phyloP scores from a whole-genome alignment of 2,329 filamentous ascomycete genomes.

The Nothomitra cinnamomea region DNA sequence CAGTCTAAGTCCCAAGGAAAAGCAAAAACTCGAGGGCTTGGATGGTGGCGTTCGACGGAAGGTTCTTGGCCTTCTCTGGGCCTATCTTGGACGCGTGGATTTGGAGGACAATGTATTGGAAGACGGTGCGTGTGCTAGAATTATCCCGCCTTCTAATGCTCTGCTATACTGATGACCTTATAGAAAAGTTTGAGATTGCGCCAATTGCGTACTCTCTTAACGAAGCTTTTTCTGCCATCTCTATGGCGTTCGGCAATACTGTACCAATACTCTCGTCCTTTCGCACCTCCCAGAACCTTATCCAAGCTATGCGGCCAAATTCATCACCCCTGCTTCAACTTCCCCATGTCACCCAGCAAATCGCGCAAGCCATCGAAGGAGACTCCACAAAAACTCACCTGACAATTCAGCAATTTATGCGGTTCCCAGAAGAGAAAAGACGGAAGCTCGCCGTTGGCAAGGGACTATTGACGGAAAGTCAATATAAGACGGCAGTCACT shows the following conservation, averaged over 20 bases:
- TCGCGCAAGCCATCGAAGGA: slow-evolving; percentile 52
- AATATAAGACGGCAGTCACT: slow-evolving; percentile 58
- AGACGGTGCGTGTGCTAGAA: slow-evolving; percentile 28
- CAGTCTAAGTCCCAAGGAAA: slow-evolving; percentile 56
- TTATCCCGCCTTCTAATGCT: neutral
- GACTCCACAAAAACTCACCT: slow-evolving; percentile 54
- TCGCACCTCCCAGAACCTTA: slow-evolving; percentile 65
- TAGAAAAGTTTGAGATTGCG: slow-evolving; percentile 73
- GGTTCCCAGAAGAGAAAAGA: slow-evolving; percentile 57
- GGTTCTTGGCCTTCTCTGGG: slow-evolving; percentile 80
- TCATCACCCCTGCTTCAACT: slow-evolving; percentile 83
- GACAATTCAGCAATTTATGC: slow-evolving; percentile 78
- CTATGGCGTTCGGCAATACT: slow-evolving; percentile 74
- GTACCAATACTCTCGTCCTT: slow-evolving; percentile 69
- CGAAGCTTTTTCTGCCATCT: slow-evolving; percentile 71
- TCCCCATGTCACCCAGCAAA: slow-evolving; percentile 59
- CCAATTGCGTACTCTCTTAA: slow-evolving; percentile 74
- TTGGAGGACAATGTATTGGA: slow-evolving; percentile 63
- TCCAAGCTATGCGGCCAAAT: slow-evolving; percentile 74
- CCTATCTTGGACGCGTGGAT: slow-evolving; percentile 78
- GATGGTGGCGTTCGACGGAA: slow-evolving; percentile 72
- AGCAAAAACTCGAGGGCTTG: slow-evolving; percentile 57
- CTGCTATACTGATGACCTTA: slow-evolving; percentile 11
- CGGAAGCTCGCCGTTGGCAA: slow-evolving; percentile 53
- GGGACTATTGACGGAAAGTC: slow-evolving; percentile 51